Evolutionary conservation across 2,329 filamentous ascomycete genomes (phyloP).

Genomic region (Paramyrothecium sp.): DNA sequence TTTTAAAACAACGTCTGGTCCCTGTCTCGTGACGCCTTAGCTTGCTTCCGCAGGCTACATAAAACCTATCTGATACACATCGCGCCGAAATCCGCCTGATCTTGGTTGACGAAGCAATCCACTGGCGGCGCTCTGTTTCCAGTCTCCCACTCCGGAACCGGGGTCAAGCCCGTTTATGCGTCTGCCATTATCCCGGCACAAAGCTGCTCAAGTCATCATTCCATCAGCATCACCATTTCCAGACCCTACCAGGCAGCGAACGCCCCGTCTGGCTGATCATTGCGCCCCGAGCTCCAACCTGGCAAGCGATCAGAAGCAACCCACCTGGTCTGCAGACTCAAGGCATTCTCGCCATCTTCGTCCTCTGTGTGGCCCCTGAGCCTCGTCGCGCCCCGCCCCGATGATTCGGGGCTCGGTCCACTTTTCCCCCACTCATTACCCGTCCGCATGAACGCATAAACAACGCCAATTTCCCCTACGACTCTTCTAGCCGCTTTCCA

Average conservation of each 20-base stretch:
- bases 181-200: neutral
- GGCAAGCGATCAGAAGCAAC: neutral
- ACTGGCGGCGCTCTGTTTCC: neutral
- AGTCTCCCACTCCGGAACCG: neutral
- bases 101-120: neutral
- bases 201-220: neutral
- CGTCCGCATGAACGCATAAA: slow-evolving; percentile 2
- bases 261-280: neutral
- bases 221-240: neutral
- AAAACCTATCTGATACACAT: neutral
- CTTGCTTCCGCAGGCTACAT: neutral
- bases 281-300: neutral
- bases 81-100: neutral
- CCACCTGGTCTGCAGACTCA: no score
- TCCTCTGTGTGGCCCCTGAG: neutral
- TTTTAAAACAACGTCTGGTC: neutral
- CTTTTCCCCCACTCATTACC: neutral
- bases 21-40: neutral
- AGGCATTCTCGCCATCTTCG: neutral
- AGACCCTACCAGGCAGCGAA: neutral
- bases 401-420: neutral
- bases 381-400: neutral
- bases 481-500: slow-evolving; percentile 1
- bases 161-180: neutral
- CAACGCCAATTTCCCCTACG: slow-evolving; percentile 1